Conservation (phyloP, 345 rosid species). For the Eucalyptus polyanthemos region DNA sequence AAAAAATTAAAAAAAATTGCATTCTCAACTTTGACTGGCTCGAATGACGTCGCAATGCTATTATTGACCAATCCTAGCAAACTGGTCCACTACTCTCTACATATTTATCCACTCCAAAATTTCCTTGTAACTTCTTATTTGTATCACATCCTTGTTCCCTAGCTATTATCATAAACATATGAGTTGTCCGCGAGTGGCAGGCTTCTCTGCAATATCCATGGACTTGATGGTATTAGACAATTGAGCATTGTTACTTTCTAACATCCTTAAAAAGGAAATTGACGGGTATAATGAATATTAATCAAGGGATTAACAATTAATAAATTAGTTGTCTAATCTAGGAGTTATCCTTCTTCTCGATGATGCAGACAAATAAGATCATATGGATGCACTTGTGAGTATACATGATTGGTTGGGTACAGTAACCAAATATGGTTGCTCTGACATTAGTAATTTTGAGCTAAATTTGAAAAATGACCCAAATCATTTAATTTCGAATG, state of each 20-base stretch:
- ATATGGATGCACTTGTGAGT: not conserved
- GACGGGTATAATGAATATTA: not conserved
- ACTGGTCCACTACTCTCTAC: not conserved
- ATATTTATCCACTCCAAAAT: not conserved
- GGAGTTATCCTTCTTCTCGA: not conserved
- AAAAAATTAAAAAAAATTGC: too few species aligned
- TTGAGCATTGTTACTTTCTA: not conserved
- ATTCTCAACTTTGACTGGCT: not conserved
- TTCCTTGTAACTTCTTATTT: too few species aligned
- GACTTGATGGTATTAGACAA: too few species aligned
- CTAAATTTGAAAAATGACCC: too few species aligned
- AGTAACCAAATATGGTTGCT: not conserved
- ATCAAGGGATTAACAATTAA: too few species aligned
- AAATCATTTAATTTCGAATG: too few species aligned
- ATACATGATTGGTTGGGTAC: not conserved
- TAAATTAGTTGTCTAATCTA: too few species aligned
- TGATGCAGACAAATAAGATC: not conserved
- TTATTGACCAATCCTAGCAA: not conserved
- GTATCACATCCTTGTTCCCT: too few species aligned
- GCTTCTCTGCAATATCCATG: too few species aligned
- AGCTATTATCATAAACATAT: too few species aligned
- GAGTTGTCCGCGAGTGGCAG: accelerated
- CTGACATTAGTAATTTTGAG: not conserved
- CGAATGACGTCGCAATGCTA: not conserved
- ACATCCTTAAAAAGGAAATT: not conserved